phyloP scores from a whole-genome alignment of 2,329 filamentous ascomycete species.

The Verticillium albo-atrum region DNA sequence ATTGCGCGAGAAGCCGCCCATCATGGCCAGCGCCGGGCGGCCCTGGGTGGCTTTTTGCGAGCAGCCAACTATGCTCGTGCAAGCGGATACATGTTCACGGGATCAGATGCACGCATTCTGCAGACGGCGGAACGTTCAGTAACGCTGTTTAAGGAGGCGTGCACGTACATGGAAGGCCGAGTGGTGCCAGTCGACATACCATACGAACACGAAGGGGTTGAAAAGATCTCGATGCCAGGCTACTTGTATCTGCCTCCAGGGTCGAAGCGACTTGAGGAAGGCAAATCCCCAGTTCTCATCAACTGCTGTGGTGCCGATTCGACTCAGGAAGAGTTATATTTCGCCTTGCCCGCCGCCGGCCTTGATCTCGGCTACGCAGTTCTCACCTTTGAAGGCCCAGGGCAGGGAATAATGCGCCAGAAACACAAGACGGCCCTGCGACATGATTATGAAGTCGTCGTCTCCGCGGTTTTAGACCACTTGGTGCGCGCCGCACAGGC shows the following conservation, averaged over 20 bases:
- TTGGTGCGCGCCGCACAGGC: slow-evolving; percentile 12
- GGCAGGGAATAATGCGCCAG: slow-evolving; percentile 33
- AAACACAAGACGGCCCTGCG: slow-evolving; percentile 21
- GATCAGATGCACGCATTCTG: slow-evolving; percentile 21
- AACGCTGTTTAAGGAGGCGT: slow-evolving; percentile 20
- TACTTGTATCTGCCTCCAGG: slow-evolving; percentile 28
- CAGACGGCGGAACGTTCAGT: slow-evolving; percentile 17
- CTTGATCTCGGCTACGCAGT: slow-evolving; percentile 33
- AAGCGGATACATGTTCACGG: slow-evolving; percentile 16
- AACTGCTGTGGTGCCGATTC: slow-evolving; percentile 29
- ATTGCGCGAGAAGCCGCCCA: slow-evolving; percentile 26
- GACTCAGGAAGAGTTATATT: slow-evolving; percentile 35
- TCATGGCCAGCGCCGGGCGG: slow-evolving; percentile 22
- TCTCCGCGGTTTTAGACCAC: slow-evolving; percentile 23
- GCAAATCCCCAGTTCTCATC: slow-evolving; percentile 30
- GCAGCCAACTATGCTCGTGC: slow-evolving; percentile 35
- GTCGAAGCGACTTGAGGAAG: not conserved
- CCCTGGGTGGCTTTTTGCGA: slow-evolving; percentile 31
- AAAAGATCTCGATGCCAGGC: slow-evolving; percentile 23
- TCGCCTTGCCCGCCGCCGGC: slow-evolving; percentile 17
- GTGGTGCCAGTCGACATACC: slow-evolving; percentile 29
- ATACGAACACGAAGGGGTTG: slow-evolving; percentile 20
- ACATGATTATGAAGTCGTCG: slow-evolving; percentile 33
- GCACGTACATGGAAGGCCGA: slow-evolving; percentile 20
- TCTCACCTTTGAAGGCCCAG: slow-evolving; percentile 40